phyloP scores from a whole-genome alignment of 345 rosid species.

The Zanthoxylum bungeanum region DNA sequence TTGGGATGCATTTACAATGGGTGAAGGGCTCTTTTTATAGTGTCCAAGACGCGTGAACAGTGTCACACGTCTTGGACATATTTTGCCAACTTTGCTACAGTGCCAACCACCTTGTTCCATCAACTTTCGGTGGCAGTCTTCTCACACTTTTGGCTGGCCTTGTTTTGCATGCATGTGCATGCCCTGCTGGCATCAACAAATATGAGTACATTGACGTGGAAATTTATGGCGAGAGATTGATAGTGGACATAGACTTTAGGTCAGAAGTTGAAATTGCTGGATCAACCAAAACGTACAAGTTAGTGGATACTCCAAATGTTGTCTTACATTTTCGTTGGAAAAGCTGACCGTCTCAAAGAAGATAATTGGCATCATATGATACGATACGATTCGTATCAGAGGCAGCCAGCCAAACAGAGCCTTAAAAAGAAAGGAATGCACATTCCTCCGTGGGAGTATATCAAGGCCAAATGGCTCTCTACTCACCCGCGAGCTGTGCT shows the following conservation, averaged over 20 bases:
- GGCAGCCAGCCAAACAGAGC: conserved; percentile 73
- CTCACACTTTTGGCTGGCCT: too few relatives aligned
- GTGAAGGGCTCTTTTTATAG: too few relatives aligned
- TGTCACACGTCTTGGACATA: too few relatives aligned
- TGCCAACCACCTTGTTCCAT: too few relatives aligned
- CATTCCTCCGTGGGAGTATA: conserved; percentile 88
- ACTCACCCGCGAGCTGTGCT: conserved; percentile 33
- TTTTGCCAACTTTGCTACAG: too few relatives aligned
- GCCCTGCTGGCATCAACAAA: too few relatives aligned
- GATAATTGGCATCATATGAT: conserved; percentile 51
- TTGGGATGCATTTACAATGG: too few relatives aligned
- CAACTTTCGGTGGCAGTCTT: too few relatives aligned
- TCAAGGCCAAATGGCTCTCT: conserved; percentile 83
- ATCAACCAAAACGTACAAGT: conserved; percentile 65
- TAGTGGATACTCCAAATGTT: conserved; percentile 59
- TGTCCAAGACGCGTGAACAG: too few relatives aligned
- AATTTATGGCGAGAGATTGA: conserved; percentile 48
- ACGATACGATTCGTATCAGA: conserved; percentile 65
- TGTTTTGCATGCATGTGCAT: too few relatives aligned
- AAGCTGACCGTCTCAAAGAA: conserved; percentile 60
- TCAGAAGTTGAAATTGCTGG: conserved; percentile 89
- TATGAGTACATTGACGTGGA: conserved; percentile 75
- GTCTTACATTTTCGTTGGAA: conserved; percentile 73
- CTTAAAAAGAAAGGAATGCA: conserved; percentile 89
- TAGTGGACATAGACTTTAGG: conserved; percentile 76